phyloP scores from a whole-genome alignment of 306 rosid species.

The Castanopsis chinensis region DNA sequence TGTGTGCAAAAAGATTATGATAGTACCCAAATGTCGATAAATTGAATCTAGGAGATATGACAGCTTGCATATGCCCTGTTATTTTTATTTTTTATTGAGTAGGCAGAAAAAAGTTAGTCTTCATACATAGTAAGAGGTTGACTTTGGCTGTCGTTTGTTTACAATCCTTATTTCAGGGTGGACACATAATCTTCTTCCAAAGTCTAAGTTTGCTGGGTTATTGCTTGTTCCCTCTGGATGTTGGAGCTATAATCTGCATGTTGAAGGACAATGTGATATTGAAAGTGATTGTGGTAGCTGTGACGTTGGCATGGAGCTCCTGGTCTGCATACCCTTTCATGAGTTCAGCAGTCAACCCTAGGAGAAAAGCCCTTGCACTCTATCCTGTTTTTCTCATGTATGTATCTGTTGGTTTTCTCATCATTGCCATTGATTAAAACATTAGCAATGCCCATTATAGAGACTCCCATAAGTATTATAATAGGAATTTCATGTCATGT shows the following conservation, averaged over 20 bases:
- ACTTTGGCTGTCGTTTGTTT: conserved; percentile 13
- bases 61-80: background rate
- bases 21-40: background rate
- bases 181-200: conserved; percentile 96
- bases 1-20: background rate
- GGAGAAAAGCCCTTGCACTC: conserved; percentile 98
- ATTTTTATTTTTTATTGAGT: too few species aligned
- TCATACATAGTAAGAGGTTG: background rate
- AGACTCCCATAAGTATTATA: conserved; percentile 23
- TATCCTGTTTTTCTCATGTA: conserved; percentile 98
- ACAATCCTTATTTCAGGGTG: conserved; percentile 62
- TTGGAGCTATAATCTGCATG: conserved; percentile 94
- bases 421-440: conserved; percentile 88
- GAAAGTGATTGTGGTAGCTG: conserved; percentile 80
- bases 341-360: conserved; percentile 97
- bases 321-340: conserved; percentile 99
- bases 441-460: conserved; percentile 18
- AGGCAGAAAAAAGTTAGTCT: background rate
- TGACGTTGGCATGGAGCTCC: conserved; percentile 95
- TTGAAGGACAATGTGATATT: conserved; percentile 75
- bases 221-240: conserved; percentile 88
- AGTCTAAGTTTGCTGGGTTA: conserved; percentile 95
- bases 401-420: conserved; percentile 98
- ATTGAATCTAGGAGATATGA: background rate
- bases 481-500: conserved; percentile 52